phyloP scores from a whole-genome alignment of 2,329 filamentous ascomycete genomes.

The Aspergillus carbonarius region DNA sequence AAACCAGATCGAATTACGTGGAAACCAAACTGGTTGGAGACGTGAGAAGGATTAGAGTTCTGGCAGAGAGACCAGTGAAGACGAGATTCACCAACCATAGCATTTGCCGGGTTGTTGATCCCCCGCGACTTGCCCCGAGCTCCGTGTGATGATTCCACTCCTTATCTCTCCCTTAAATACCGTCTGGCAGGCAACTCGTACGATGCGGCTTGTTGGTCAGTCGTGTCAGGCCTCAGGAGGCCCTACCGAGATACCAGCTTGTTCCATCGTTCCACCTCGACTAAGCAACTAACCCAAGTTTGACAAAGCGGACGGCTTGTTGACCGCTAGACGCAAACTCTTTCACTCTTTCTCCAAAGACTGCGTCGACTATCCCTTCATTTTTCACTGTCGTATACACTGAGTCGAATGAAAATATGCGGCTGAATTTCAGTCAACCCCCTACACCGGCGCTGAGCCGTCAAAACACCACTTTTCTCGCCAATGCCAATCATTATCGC shows the following conservation, averaged over 20 bases:
- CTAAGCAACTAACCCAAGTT: slow-evolving; percentile 1
- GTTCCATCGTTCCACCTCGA: background rate
- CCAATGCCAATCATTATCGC: slow-evolving; percentile 19
- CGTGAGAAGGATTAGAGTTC: background rate
- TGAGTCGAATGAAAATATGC: slow-evolving; percentile 17
- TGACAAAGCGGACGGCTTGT: background rate
- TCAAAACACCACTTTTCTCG: slow-evolving; percentile 27
- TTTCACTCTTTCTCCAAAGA: background rate
- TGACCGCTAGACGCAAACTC: slow-evolving; percentile 9
- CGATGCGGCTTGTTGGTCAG: background rate
- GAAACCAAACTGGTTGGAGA: background rate
- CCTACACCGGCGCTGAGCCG: slow-evolving; percentile 32
- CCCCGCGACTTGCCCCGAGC: background rate
- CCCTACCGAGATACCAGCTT: background rate
- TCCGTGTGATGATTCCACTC: background rate
- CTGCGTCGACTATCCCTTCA: background rate
- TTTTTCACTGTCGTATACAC: background rate
- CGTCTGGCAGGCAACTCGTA: background rate
- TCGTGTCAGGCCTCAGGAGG: background rate
- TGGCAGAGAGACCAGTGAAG: background rate
- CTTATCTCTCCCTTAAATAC: background rate
- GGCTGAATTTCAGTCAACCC: slow-evolving; percentile 31
- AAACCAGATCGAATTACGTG: background rate
- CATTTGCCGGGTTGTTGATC: background rate
- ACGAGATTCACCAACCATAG: background rate